Evolutionary conservation across 1,284 basidiomycete species (phyloP), one percentile per base, ranked within the genome.

Genomic region (Cutaneotrichosporon curvatum): DNA sequence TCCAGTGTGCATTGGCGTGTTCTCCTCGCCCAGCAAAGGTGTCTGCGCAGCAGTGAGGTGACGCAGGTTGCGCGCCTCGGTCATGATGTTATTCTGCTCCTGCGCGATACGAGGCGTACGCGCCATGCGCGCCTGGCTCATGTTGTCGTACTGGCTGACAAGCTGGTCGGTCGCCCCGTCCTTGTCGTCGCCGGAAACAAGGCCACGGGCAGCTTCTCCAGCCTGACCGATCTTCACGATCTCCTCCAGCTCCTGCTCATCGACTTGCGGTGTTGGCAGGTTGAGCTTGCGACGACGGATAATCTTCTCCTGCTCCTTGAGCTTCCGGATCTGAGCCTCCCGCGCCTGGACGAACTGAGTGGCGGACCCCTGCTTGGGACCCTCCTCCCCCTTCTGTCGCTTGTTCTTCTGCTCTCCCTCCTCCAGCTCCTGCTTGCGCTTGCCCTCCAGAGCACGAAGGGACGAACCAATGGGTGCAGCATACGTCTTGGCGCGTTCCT

Each of bases 201-300:
- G 69, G 5, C 83, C 81, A 61, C 89, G 83, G 9, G 91, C 86
- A 51, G 80, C 83, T 73, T 96, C 88, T 6, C 91, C 85, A 0
- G 87, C 86, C 66, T 88, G 84, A 1, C 94, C 95, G 59, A 98
- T 92, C 76, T 98, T 99, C 61, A 96, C 94, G 60, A 98, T 97
- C 60, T 97, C 91, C 73, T 98, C 95, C 42, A 99, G 73, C 72
- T 99, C 94, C 7, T 78, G 74, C 71, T 99, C 91, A n/a, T 87
- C 87, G 4, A 99, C 95, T 65, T 98, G 94, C 2, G 94, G 89
- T 18, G 78, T 76, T 0, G 95, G 95, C 11, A 98, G 77, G 50
- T 82, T 81, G 39, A 99, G 76, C 68, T 87, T 88, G 58, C 89
- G 75, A 52, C 95, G 75, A 60, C 90, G 81, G 21, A 88, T 85